Conservation (phyloP, 805 yeast genomes). For the Candida alai region DNA sequence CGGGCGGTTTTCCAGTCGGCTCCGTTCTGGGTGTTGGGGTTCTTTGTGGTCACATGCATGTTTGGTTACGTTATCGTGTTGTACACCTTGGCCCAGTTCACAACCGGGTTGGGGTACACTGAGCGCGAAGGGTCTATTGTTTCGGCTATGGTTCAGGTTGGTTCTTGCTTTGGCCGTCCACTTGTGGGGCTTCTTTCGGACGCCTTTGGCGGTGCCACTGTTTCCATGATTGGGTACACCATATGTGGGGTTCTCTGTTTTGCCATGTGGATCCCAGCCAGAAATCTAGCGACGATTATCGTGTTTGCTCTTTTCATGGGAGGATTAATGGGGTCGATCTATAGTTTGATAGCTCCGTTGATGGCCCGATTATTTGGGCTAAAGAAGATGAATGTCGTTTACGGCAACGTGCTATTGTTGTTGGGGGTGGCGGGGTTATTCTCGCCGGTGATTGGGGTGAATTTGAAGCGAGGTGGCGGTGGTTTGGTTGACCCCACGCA, state of each 20-base stretch:
- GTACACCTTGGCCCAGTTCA: conserved; percentile 57
- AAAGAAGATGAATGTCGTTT: conserved; percentile 44
- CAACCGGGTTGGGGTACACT: conserved; percentile 56
- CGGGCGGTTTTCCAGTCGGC: conserved; percentile 29
- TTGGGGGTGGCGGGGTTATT: conserved; percentile 49
- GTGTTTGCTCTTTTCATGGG: conserved; percentile 53
- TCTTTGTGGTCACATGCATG: conserved; percentile 45
- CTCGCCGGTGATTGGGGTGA: conserved; percentile 59
- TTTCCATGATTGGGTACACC: conserved; percentile 24
- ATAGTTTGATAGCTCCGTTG: conserved; percentile 52
- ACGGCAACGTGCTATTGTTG: conserved; percentile 52
- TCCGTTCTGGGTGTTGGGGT: conserved; percentile 40
- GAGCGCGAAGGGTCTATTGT: conserved; percentile 54
- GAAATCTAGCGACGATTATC: conserved; percentile 53
- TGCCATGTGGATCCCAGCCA: conserved; percentile 46
- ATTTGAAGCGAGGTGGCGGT: conserved; percentile 35
- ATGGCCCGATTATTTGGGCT: conserved; percentile 53
- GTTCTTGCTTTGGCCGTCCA: conserved; percentile 56
- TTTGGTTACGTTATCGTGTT: conserved; percentile 60
- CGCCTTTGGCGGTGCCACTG: conserved; percentile 47
- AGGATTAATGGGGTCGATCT: conserved; percentile 56
- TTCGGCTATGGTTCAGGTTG: conserved; percentile 58
- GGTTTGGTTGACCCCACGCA: conserved; percentile 36
- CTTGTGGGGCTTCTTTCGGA: conserved; percentile 50
- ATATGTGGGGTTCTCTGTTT: conserved; percentile 26